Conservation (phyloP, 176 grass and related monocot species). For the Microstegium vimineum region DNA sequence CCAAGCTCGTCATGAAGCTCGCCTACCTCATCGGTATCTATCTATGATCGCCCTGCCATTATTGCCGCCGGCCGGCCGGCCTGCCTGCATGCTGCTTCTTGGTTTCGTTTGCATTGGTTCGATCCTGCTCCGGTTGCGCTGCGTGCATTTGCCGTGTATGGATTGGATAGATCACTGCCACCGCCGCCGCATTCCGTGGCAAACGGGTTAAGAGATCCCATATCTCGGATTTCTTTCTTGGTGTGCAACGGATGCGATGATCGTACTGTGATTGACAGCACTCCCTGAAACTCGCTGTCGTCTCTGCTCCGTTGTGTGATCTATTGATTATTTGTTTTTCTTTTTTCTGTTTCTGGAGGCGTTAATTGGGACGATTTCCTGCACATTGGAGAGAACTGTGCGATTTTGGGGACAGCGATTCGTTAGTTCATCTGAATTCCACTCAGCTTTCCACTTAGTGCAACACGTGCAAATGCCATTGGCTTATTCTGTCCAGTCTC, state of each 20-base stretch:
- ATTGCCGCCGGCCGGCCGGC: not conserved
- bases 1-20: slow-evolving; percentile 71
- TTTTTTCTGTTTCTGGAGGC: not conserved
- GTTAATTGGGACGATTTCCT: not conserved
- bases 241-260: too few relatives aligned
- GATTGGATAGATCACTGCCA: not conserved
- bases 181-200: too few relatives aligned
- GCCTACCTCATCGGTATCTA: slow-evolving; percentile 55
- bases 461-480: too few relatives aligned
- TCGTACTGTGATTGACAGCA: not conserved
- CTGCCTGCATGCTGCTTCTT: not conserved
- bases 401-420: not conserved
- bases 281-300: not conserved
- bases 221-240: not conserved
- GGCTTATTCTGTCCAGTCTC: not conserved
- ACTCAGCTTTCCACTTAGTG: too few relatives aligned
- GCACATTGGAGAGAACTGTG: not conserved
- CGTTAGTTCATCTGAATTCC: not conserved
- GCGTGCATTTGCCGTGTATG: not conserved
- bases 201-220: not conserved
- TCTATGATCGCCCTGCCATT: not conserved
- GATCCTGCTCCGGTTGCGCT: not conserved
- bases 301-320: not conserved
- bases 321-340: not conserved
- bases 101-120: not conserved